phyloP scores from a whole-genome alignment of 306 rosid species.

The Hippophae gyantsensis region DNA sequence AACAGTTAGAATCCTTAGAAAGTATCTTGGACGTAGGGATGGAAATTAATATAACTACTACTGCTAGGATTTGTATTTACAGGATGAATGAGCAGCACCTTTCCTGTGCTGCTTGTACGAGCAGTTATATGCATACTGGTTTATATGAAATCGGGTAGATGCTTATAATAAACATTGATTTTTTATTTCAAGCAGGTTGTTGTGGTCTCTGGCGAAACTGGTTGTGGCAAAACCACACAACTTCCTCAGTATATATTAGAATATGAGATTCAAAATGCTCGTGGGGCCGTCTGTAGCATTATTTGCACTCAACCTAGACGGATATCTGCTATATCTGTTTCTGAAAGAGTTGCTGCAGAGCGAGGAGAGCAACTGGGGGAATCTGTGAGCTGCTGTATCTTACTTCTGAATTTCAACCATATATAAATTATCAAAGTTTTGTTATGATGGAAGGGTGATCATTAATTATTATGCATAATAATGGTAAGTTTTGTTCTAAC shows the following conservation, averaged over 20 bases:
- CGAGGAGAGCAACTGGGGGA: slow-evolving; percentile 47
- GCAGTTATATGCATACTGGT: not conserved
- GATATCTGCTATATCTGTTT: slow-evolving; percentile 47
- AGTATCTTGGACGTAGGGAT: too few relatives aligned
- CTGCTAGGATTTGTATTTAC: not conserved
- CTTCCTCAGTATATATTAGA: slow-evolving; percentile 46
- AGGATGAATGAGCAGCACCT: not conserved
- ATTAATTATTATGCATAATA: too few relatives aligned
- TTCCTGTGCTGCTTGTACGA: not conserved
- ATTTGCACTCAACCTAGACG: slow-evolving; percentile 46
- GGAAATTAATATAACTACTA: not conserved
- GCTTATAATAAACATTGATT: not conserved
- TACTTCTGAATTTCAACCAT: not conserved
- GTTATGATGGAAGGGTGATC: too few relatives aligned
- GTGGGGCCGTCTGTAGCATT: slow-evolving; percentile 39
- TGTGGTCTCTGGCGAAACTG: slow-evolving; percentile 46
- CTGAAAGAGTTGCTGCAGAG: slow-evolving; percentile 53
- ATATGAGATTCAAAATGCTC: slow-evolving; percentile 40
- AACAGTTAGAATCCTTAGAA: too few relatives aligned
- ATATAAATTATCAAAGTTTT: too few relatives aligned
- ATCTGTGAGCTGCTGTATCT: slow-evolving; percentile 27
- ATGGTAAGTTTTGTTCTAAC: too few relatives aligned
- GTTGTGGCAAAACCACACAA: slow-evolving; percentile 49
- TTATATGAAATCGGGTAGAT: not conserved
- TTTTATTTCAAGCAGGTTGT: slow-evolving; percentile 29